Base-by-base conservation (phyloP, 805 yeast species). In the Priceomyces carsonii region DNA sequence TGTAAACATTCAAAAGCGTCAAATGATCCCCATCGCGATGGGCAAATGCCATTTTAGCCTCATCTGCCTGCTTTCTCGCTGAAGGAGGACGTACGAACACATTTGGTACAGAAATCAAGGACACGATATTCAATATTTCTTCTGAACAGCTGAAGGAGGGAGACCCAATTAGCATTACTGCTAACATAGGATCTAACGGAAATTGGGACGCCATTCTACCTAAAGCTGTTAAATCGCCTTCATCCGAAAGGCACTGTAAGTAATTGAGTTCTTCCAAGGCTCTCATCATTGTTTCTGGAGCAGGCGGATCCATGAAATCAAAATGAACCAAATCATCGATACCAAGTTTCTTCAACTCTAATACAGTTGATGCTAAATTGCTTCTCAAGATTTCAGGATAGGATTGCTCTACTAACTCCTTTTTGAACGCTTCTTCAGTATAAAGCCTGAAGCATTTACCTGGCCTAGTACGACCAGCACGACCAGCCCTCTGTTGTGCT, bases 251-350 rank as follows among this genome's bases (percentile, higher is more conserved):
- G 66, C 97, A 93, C 15, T 84, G 82, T 43, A 91, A 69, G 57
- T 88, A 93, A 57, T 93, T 90, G 53, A 91, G 73, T 61, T 91
- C 99, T 61, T 91, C 99, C 44, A 91, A 69, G 0, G 98, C 98
- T 59, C 99, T 77, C 99, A 93, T 93, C 99, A 91, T 93, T 5
- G 99, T 93, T 63, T 91, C 99, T 7, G 99, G 99, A 2, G 98
- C 98, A 9, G 99, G 99, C 6, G 99, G 98, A 57, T 91, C 99
- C 95, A 91, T 91, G 57, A 93, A 91, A 60, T 93, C 99, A 56
- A 91, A 91, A 64, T 91, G 98, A 25, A 93, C 99, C 53, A 91
- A 77, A 65, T 91, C 98, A 57, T 93, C 95, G 45, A 91, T 77
- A 9, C 98, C 98, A 45, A 93, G 75, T 63, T 93, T 93, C 60